These are phyloP conservation scores for Phlebiopsis flavidoalba DNA, from an alignment of 768 basidiomycete genomes.

Conservation along the genomic window DNA sequence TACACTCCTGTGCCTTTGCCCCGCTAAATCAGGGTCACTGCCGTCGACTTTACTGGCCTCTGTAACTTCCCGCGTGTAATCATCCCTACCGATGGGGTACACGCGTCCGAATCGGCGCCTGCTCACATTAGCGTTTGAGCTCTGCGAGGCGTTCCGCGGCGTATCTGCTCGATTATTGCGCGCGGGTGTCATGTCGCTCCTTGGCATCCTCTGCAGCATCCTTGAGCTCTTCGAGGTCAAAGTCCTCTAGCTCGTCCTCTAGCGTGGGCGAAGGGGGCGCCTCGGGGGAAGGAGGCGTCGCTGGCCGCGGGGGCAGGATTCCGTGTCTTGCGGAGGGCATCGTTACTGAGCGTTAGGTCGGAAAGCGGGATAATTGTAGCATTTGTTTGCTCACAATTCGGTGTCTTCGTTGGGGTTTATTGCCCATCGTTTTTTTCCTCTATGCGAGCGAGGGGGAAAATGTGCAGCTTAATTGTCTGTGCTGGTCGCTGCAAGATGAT, in stretches of 20 bases:
- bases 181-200: slow-evolving; percentile 75
- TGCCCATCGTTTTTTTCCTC: slow-evolving; percentile 44
- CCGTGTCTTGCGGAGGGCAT: slow-evolving; percentile 90
- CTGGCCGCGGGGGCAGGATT: slow-evolving; percentile 73
- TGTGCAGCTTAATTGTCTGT: neutral
- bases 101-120: slow-evolving; percentile 77
- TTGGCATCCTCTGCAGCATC: slow-evolving; percentile 68
- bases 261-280: slow-evolving; percentile 75
- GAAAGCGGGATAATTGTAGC: slow-evolving; percentile 3
- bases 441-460: neutral
- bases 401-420: slow-evolving; percentile 89
- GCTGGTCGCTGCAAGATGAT: neutral
- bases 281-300: slow-evolving; percentile 71
- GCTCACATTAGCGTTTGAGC: slow-evolving; percentile 49
- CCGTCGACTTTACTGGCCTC: slow-evolving; percentile 76
- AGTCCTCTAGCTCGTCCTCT: slow-evolving; percentile 59
- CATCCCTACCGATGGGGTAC: slow-evolving; percentile 86
- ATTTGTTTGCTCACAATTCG: slow-evolving; percentile 69
- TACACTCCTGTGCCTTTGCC: slow-evolving; percentile 87
- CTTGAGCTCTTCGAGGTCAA: slow-evolving; percentile 56
- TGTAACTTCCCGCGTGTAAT: slow-evolving; percentile 93
- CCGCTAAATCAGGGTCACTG: slow-evolving; percentile 54
- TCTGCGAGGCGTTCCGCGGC: slow-evolving; percentile 61
- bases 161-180: slow-evolving; percentile 64
- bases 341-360: slow-evolving; percentile 58